A percentile compares a stretch with the other conserved stretches of the same genome.
Conservation (phyloP, 2,329 filamentous ascomycete species). For the Coniella vitis region DNA sequence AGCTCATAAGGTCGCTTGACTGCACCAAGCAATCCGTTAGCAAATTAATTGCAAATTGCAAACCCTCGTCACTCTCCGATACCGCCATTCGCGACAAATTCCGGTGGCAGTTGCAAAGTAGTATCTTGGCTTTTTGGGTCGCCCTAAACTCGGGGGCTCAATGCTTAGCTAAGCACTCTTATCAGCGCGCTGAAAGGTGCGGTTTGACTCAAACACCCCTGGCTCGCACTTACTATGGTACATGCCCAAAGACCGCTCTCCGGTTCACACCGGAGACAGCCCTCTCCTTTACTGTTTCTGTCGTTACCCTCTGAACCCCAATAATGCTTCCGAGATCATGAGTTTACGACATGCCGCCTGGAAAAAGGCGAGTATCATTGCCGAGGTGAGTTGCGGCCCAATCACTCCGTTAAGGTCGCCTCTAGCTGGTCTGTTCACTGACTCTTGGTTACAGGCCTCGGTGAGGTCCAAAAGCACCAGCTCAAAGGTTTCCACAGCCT, state of each 20-base stretch:
- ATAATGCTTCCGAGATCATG: constrained; percentile 28
- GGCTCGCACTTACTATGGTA: neutral
- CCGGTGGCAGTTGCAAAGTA: too few relatives aligned
- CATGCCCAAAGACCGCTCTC: neutral
- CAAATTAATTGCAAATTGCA: neutral
- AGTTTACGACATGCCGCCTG: constrained; percentile 31
- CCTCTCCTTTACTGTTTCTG: neutral
- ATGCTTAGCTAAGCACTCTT: neutral
- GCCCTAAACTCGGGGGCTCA: too few relatives aligned
- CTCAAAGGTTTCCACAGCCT: constrained; percentile 14
- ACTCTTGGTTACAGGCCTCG: constrained; percentile 1
- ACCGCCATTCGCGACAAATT: neutral
- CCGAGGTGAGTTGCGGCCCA: constrained; percentile 28
- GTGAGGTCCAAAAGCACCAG: constrained; percentile 8
- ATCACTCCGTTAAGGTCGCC: too few relatives aligned
- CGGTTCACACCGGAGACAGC: too few relatives aligned
- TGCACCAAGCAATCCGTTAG: neutral
- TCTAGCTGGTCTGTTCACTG: neutral
- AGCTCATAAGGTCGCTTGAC: too few relatives aligned
- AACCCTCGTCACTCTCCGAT: neutral
- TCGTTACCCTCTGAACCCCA: neutral
- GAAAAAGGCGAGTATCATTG: constrained; percentile 32
- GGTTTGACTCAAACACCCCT: neutral
- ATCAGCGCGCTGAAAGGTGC: neutral
- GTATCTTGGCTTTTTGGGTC: neutral